Conservation (phyloP, 2,329 filamentous ascomycete species). For the Colletotrichum eremochloae region DNA sequence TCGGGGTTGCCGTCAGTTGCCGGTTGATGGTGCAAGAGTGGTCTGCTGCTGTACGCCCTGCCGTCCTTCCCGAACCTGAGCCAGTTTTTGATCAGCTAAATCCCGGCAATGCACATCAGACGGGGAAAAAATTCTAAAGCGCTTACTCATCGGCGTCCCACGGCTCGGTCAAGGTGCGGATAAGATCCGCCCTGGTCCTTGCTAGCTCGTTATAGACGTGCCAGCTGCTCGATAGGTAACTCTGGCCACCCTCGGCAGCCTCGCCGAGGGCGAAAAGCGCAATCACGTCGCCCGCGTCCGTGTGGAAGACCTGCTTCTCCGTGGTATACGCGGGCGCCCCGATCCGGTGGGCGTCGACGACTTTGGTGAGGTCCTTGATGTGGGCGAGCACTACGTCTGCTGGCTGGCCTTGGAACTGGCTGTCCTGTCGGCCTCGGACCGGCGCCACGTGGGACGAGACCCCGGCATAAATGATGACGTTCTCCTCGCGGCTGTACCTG, state of each 20-base stretch:
- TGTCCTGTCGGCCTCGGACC: conserved; percentile 66
- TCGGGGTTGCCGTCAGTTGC: conserved; percentile 60
- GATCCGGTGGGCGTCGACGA: conserved; percentile 55
- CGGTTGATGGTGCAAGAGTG: conserved; percentile 69
- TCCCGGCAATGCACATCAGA: background rate
- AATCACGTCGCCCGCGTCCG: conserved; percentile 71
- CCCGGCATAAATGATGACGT: conserved; percentile 71
- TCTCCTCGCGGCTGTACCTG: conserved; percentile 67
- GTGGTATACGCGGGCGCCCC: conserved; percentile 71
- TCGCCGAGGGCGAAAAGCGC: conserved; percentile 69
- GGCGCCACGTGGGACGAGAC: conserved; percentile 70
- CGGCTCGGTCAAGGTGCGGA: conserved; percentile 66
- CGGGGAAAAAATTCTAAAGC: conserved; percentile 18
- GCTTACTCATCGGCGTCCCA: conserved; percentile 62
- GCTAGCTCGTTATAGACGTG: conserved; percentile 74
- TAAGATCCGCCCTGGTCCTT: conserved; percentile 68
- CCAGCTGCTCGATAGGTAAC: conserved; percentile 69
- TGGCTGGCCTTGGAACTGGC: conserved; percentile 57
- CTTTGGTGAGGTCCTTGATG: conserved; percentile 70
- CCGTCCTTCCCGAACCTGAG: conserved; percentile 64
- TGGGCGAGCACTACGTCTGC: conserved; percentile 69
- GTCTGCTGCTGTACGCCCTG: conserved; percentile 61
- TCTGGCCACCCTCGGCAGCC: conserved; percentile 66
- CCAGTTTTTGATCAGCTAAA: background rate
- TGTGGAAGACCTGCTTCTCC: conserved; percentile 75